Evolutionary conservation across 805 yeast species (phyloP).

Genomic region (Saccharomycopsis fodiens): DNA sequence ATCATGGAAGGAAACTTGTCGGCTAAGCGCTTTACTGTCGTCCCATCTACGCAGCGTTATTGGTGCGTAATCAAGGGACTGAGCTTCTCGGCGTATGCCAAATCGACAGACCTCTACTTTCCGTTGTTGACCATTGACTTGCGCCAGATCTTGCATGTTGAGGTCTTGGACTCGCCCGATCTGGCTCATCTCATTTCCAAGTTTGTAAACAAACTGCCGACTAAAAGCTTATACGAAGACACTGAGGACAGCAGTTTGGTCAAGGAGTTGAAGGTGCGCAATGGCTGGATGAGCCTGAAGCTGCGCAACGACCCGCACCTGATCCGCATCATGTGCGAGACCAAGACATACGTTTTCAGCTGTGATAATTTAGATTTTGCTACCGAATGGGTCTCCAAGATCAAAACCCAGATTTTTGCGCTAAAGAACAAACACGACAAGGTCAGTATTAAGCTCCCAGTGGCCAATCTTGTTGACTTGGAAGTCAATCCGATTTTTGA

Average conservation of each 20-base stretch:
- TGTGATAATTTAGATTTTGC: conserved; percentile 74
- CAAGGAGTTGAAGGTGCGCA: neutral
- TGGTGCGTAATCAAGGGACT: conserved; percentile 78
- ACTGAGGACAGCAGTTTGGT: neutral
- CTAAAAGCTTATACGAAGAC: conserved; percentile 2
- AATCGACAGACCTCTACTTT: conserved; percentile 76
- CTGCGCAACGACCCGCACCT: conserved; percentile 29
- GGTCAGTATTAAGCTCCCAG: conserved; percentile 72
- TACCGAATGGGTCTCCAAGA: conserved; percentile 65
- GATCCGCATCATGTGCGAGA: conserved; percentile 53
- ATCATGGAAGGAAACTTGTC: conserved; percentile 45
- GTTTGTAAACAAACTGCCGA: neutral
- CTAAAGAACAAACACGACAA: conserved; percentile 62
- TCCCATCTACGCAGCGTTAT: conserved; percentile 37
- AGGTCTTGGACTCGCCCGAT: conserved; percentile 27
- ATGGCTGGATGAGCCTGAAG: neutral
- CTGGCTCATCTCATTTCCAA: neutral
- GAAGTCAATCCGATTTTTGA: conserved; percentile 51
- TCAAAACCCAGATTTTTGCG: conserved; percentile 73
- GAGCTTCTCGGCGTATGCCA: conserved; percentile 58
- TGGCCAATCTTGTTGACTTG: conserved; percentile 55
- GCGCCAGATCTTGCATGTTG: conserved; percentile 53
- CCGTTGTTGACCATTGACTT: conserved; percentile 73
- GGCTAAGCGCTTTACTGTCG: conserved; percentile 28
- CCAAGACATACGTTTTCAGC: conserved; percentile 52